Evolutionary conservation across 257 asterid genomes (phyloP).

Genomic region (Capsicum pubescens): DNA sequence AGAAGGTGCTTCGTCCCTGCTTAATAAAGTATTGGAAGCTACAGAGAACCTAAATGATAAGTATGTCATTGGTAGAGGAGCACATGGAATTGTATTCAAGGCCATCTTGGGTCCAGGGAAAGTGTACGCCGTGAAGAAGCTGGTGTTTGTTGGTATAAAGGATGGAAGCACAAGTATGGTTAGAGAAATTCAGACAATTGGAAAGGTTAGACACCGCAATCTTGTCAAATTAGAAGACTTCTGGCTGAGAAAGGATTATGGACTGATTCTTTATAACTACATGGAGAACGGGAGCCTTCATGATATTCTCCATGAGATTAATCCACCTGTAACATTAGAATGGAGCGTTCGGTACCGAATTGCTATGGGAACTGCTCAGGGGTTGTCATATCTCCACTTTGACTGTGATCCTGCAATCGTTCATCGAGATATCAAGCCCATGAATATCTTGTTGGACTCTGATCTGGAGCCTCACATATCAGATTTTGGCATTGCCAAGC

Average conservation of each 20-base stretch:
- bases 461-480: constrained; percentile 84
- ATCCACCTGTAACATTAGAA: constrained; percentile 48
- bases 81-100: constrained; percentile 79
- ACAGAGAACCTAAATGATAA: constrained; percentile 67
- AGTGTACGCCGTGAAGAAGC: constrained; percentile 75
- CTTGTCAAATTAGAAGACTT: constrained; percentile 69
- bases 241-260: constrained; percentile 81
- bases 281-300: constrained; percentile 85
- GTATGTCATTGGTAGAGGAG: constrained; percentile 74
- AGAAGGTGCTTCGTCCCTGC: constrained; percentile 73
- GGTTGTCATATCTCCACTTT: constrained; percentile 76
- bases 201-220: constrained; percentile 83
- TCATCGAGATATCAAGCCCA: constrained; percentile 79
- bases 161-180: constrained; percentile 65
- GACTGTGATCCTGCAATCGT: constrained; percentile 82
- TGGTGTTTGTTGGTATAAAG: constrained; percentile 50
- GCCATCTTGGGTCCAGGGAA: constrained; percentile 54
- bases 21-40: constrained; percentile 65
- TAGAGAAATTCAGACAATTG: constrained; percentile 75
- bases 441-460: constrained; percentile 73
- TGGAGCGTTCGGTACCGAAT: constrained; percentile 66
- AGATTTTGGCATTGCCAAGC: constrained; percentile 87
- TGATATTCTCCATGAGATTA: constrained; percentile 59
- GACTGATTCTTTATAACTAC: constrained; percentile 65
- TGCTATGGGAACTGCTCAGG: constrained; percentile 83